A percentile compares a stretch with the other conserved stretches of the same genome.
phyloP scores from a whole-genome alignment of 1,284 basidiomycete species.

The Pisolithus thermaeus region DNA sequence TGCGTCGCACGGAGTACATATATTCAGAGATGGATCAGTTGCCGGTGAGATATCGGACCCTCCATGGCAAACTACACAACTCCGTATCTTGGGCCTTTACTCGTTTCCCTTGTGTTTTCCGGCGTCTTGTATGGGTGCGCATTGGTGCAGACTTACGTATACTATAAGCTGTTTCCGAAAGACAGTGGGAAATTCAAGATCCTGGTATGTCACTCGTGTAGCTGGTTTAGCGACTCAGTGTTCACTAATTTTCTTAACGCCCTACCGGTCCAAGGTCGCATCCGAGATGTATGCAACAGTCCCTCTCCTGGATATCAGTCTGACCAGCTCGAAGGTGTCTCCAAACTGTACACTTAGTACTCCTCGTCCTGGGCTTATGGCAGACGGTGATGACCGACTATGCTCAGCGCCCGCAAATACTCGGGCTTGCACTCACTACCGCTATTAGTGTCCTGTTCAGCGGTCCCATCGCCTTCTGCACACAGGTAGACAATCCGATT shows the following conservation, averaged over 20 bases:
- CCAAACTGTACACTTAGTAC: not conserved
- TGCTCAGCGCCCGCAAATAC: not conserved
- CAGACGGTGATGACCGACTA: not conserved
- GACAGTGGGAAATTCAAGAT: not conserved
- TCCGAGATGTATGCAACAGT: not conserved
- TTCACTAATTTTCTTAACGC: not conserved
- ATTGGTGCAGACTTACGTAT: not conserved
- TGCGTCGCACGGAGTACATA: no score
- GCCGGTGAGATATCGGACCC: no score
- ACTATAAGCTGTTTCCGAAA: not conserved
- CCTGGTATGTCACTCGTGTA: not conserved
- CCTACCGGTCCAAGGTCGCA: not conserved
- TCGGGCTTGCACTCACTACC: not conserved
- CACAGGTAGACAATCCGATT: not conserved
- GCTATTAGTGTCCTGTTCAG: not conserved
- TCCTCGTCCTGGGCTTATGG: not conserved
- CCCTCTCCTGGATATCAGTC: not conserved
- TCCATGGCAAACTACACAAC: no score
- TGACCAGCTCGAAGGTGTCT: not conserved
- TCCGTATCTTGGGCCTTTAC: no score
- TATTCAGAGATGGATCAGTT: no score
- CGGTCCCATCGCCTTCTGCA: not conserved
- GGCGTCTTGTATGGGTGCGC: no score
- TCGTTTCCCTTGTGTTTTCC: no score
- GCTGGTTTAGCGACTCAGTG: not conserved